Evolutionary conservation across 176 grass and related monocot genomes (phyloP).

Genomic region (Hsuehochloa calcarea): DNA sequence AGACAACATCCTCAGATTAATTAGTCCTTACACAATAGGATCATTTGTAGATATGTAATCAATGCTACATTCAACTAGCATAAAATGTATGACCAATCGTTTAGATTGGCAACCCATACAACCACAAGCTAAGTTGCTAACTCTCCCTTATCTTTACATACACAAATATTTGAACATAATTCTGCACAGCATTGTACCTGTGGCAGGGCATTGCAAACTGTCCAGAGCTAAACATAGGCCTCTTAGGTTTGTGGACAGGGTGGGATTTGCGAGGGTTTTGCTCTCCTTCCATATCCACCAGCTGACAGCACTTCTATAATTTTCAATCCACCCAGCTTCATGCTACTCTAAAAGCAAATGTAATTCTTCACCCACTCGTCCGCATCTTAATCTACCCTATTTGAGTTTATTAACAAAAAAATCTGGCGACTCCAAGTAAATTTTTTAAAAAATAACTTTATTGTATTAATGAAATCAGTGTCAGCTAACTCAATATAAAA

Average conservation of each 20-base stretch:
- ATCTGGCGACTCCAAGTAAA: not conserved
- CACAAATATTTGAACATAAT: not conserved
- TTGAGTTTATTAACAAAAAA: not conserved
- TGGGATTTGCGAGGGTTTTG: not conserved
- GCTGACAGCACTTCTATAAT: not conserved
- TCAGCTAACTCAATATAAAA: not conserved
- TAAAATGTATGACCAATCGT: not conserved
- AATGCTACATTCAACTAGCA: not conserved
- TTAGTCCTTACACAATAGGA: not conserved
- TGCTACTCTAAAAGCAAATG: not conserved
- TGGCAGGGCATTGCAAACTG: not conserved
- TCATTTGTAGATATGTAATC: slow-evolving; percentile 9
- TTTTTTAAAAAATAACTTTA: not conserved
- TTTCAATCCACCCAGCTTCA: not conserved
- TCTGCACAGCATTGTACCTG: not conserved
- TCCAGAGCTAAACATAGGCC: not conserved
- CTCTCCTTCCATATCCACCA: not conserved
- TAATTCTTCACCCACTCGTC: not conserved
- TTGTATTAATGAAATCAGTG: not conserved
- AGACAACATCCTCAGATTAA: not conserved
- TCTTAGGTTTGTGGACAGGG: not conserved
- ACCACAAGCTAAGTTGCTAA: not conserved
- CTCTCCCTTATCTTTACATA: not conserved
- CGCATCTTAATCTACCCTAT: not conserved
- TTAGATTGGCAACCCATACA: not conserved